Evolutionary conservation across 2,329 filamentous ascomycete species (phyloP).

Genomic region (Cytospora leucostoma): DNA sequence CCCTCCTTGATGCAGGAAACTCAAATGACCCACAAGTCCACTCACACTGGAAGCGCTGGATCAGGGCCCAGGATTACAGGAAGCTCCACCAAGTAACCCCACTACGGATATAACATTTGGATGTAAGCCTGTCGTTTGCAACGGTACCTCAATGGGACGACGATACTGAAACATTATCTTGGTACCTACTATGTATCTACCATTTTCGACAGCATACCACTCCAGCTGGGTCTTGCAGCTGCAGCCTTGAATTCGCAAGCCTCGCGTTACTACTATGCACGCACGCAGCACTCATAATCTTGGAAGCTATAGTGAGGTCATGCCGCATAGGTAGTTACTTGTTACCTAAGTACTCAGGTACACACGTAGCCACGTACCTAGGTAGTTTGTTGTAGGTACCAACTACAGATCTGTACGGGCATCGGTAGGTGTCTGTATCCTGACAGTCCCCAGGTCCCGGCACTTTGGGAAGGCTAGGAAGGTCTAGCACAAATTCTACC

Average conservation of each 20-base stretch:
- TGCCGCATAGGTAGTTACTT: not conserved
- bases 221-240: not conserved
- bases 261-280: not conserved
- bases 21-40: not conserved
- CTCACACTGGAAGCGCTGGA: not conserved
- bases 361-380: too few species aligned
- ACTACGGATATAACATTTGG: too few species aligned
- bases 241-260: not conserved
- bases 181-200: not conserved
- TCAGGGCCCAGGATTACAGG: not conserved
- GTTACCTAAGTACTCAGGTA: not conserved
- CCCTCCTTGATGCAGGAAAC: slow-evolving; percentile 1
- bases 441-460: not conserved
- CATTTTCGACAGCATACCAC: not conserved
- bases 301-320: not conserved
- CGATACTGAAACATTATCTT: not conserved
- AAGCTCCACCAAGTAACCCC: not conserved
- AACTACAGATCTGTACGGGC: too few species aligned
- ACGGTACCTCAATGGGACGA: not conserved
- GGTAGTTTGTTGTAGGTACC: too few species aligned
- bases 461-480: not conserved
- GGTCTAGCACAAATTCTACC: not conserved
- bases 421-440: not conserved
- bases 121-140: not conserved
- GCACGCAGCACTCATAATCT: not conserved